Percentiles rank a stretch among this genome's conserved stretches.
Conservation (phyloP, 352 stramenopile species). For the Blastocystis sp. region DNA sequence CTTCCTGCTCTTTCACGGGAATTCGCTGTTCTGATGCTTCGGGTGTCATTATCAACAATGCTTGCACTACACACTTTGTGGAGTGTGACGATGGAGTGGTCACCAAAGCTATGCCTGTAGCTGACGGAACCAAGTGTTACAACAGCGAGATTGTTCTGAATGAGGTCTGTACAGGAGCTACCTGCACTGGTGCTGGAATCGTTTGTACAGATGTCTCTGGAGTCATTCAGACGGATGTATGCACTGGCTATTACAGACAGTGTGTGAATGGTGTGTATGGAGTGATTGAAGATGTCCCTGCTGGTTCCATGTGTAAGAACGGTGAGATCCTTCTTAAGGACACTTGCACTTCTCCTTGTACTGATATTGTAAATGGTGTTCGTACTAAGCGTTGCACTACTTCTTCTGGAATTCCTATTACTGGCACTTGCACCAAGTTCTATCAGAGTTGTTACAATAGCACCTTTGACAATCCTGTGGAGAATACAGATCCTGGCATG, state of each 20-base stretch:
- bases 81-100: not conserved
- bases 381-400: not conserved
- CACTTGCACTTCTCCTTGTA: not conserved
- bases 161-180: not conserved
- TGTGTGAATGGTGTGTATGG: not conserved
- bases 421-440: conserved; percentile 31
- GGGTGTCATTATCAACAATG: conserved; percentile 18
- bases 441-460: conserved; percentile 16
- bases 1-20: not conserved
- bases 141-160: conserved; percentile 44
- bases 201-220: conserved; percentile 38
- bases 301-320: conserved; percentile 50
- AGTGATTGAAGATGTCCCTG: not conserved
- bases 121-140: conserved; percentile 16
- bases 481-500: conserved; percentile 3
- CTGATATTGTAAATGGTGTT: not conserved
- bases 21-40: not conserved
- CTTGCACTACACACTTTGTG: conserved; percentile 47
- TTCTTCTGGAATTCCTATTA: not conserved
- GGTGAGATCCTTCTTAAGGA: conserved; percentile 32
- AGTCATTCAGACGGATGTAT: conserved; percentile 2
- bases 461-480: not conserved
- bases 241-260: conserved; percentile 45
- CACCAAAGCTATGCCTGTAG: not conserved
- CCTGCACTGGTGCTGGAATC: conserved; percentile 20